Evolutionary conservation across 768 basidiomycete species (phyloP).

Genomic region (Cyclocybe aegerita): DNA sequence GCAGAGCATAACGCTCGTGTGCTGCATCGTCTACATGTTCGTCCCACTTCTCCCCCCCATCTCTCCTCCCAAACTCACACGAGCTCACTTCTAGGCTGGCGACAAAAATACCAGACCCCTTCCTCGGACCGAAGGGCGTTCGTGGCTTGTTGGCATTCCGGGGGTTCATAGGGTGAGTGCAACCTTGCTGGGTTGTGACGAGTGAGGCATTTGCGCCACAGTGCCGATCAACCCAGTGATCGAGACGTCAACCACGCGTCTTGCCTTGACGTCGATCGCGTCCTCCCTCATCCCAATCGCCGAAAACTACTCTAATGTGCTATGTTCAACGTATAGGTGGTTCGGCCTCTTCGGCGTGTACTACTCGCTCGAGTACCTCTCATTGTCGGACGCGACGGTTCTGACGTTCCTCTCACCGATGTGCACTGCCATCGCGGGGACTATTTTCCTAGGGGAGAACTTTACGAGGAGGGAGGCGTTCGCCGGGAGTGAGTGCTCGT

Average conservation of each 20-base stretch:
- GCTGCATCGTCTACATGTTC: conserved; percentile 57
- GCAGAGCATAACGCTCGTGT: conserved; percentile 20
- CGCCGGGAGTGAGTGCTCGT: conserved; percentile 37
- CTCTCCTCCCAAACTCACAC: conserved; percentile 23
- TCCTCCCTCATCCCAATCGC: neutral
- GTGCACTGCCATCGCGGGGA: conserved; percentile 60
- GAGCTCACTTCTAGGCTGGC: conserved; percentile 6
- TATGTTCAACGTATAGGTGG: conserved; percentile 45
- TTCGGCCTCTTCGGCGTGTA: conserved; percentile 71
- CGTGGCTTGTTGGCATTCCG: conserved; percentile 53
- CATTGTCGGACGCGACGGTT: conserved; percentile 76
- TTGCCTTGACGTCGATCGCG: neutral
- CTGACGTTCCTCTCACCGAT: conserved; percentile 76
- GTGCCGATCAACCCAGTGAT: too few species aligned
- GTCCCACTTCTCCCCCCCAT: conserved; percentile 29
- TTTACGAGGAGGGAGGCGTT: conserved; percentile 54
- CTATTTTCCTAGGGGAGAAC: conserved; percentile 54
- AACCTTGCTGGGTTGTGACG: neutral
- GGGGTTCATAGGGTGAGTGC: conserved; percentile 59
- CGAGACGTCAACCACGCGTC: too few species aligned
- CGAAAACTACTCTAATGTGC: neutral
- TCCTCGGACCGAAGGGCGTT: conserved; percentile 68
- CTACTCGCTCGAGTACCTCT: conserved; percentile 71
- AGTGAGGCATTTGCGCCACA: too few species aligned
- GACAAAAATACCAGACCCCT: conserved; percentile 39